Evolutionary conservation across 768 basidiomycete species (phyloP).

Genomic region (Trametes maxima): DNA sequence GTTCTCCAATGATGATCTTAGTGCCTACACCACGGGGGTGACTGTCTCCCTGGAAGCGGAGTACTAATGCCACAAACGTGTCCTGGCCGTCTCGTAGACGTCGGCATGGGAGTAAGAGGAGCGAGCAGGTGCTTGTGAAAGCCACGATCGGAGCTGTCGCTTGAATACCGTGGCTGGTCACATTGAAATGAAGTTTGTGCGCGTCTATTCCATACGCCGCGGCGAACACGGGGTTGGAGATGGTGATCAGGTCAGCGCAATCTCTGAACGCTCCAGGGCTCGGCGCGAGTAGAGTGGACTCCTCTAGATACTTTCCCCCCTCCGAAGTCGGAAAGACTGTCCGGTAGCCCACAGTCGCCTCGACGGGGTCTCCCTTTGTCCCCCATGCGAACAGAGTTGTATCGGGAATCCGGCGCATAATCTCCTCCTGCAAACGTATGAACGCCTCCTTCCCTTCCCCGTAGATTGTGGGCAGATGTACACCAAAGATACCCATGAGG

Average conservation of each 20-base stretch:
- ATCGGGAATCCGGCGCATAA: neutral
- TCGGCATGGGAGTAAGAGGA: neutral
- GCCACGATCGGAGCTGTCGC: neutral
- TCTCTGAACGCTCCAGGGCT: neutral
- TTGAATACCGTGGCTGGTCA: neutral
- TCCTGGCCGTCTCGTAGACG: neutral
- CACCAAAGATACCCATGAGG: constrained; percentile 1
- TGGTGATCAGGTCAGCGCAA: neutral
- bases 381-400: neutral
- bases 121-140: neutral
- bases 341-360: neutral
- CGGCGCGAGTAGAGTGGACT: neutral
- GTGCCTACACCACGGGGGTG: neutral
- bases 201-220: neutral
- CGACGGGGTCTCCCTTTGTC: neutral
- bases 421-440: neutral
- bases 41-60: neutral
- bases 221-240: neutral
- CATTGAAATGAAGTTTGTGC: neutral
- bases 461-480: neutral
- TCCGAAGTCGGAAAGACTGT: neutral
- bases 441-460: neutral
- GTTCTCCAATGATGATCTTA: neutral
- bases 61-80: neutral
- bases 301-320: neutral